A percentile compares a stretch with the other conserved stretches of the same genome.
These are phyloP conservation scores for Syzygium aromaticum DNA, from an alignment of 345 rosid species.

Conservation along the genomic window DNA sequence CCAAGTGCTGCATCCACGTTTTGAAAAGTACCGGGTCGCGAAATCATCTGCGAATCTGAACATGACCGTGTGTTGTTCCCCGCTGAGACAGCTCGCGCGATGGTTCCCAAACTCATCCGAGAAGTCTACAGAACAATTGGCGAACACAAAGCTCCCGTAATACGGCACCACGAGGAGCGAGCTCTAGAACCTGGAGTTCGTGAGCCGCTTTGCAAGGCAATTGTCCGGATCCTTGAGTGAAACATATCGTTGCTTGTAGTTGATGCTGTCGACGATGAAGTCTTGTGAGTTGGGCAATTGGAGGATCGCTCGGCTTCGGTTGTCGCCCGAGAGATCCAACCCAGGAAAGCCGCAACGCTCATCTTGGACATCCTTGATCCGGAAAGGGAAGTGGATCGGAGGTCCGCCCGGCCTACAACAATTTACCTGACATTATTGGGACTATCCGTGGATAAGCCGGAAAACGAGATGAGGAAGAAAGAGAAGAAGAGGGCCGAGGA, in stretches of 20 bases:
- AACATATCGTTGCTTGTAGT: background rate
- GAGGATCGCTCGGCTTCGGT: background rate
- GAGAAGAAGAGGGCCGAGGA: background rate
- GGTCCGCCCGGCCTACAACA: no score
- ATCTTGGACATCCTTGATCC: background rate
- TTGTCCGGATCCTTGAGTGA: background rate
- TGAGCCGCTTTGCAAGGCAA: background rate
- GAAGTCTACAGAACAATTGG: no score
- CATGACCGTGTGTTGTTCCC: no score
- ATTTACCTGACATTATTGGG: no score
- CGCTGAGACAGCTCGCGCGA: no score
- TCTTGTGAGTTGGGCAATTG: background rate
- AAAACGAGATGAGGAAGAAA: no score
- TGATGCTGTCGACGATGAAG: background rate
- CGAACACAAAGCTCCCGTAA: no score
- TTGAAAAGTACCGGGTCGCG: no score
- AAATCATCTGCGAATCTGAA: no score
- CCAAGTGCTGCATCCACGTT: no score
- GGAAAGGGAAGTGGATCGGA: background rate
- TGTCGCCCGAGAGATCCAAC: conserved; percentile 4
- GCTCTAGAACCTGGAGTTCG: background rate
- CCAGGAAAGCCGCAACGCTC: conserved; percentile 2
- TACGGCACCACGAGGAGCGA: background rate
- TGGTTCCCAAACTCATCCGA: no score
- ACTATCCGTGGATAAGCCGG: no score